Evolutionary conservation across 345 rosid species (phyloP).

Genomic region (Streptanthus diversifolius): DNA sequence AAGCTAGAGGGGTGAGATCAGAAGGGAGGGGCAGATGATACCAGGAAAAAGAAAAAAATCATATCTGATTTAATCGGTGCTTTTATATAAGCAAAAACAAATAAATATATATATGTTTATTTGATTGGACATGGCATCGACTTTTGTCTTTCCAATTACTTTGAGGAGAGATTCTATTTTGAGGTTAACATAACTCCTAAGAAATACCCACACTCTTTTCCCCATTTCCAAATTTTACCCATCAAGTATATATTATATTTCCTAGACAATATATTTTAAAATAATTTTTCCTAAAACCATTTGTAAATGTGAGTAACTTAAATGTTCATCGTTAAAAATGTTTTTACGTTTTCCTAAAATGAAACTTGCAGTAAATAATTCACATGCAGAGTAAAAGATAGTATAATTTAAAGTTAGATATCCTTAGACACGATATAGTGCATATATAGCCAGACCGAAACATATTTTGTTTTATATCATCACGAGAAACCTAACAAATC

Average conservation of each 20-base stretch:
- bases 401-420: background rate
- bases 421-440: background rate
- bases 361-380: background rate
- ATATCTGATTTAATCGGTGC: slow-evolving; percentile 6
- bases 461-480: background rate
- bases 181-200: slow-evolving; percentile 35
- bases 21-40: slow-evolving; percentile 8
- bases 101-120: slow-evolving; percentile 2
- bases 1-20: slow-evolving; percentile 30
- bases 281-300: background rate
- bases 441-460: background rate
- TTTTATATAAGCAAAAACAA: background rate
- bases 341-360: background rate
- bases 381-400: no score
- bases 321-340: background rate
- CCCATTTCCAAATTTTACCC: slow-evolving; percentile 25
- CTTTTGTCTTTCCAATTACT: slow-evolving; percentile 36
- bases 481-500: slow-evolving; percentile 6
- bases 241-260: background rate
- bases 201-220: slow-evolving; percentile 29
- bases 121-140: slow-evolving; percentile 36
- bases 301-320: background rate
- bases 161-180: slow-evolving; percentile 34
- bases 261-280: background rate
- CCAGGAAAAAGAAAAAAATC: slow-evolving; percentile 7